A percentile compares a stretch with the other conserved stretches of the same genome.
Conservation (phyloP, 1,284 basidiomycete genomes). For the Abortiporus biennis region DNA sequence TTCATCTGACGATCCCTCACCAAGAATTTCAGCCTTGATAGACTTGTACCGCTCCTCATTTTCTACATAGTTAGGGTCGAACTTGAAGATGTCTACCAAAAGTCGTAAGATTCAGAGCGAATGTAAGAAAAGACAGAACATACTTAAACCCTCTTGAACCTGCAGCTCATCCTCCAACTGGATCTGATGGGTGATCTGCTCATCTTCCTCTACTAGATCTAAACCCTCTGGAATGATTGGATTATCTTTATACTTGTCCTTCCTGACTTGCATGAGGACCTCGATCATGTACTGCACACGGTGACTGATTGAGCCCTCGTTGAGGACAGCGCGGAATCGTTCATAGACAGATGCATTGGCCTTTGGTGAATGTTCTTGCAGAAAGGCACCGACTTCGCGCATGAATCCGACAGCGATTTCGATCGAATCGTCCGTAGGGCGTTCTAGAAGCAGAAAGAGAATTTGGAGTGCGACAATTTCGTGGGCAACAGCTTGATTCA, state of each 20-base stretch:
- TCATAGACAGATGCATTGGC: constrained; percentile 93
- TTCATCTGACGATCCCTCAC: constrained; percentile 75
- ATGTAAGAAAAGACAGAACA: constrained; percentile 25
- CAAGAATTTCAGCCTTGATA: constrained; percentile 93
- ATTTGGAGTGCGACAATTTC: constrained; percentile 95
- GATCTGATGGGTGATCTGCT: constrained; percentile 93
- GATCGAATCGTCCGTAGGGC: constrained; percentile 96
- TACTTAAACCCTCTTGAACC: constrained; percentile 91
- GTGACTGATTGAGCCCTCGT: constrained; percentile 93
- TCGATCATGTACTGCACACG: constrained; percentile 99
- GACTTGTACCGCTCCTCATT: constrained; percentile 92
- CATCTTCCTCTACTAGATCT: constrained; percentile 96
- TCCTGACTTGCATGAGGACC: constrained; percentile 95
- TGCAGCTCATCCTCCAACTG: constrained; percentile 90
- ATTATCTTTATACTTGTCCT: constrained; percentile 99
- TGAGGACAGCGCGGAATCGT: constrained; percentile 92
- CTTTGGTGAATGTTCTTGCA: constrained; percentile 91
- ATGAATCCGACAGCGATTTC: constrained; percentile 98
- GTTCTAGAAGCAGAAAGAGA: constrained; percentile 88
- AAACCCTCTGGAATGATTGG: constrained; percentile 89
- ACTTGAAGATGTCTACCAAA: constrained; percentile 86
- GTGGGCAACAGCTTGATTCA: constrained; percentile 93
- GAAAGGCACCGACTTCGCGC: constrained; percentile 94
- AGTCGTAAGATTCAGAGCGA: not conserved
- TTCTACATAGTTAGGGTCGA: constrained; percentile 82